Conservation (phyloP, 2,329 filamentous ascomycete genomes). For the Aureobasidium lini region DNA sequence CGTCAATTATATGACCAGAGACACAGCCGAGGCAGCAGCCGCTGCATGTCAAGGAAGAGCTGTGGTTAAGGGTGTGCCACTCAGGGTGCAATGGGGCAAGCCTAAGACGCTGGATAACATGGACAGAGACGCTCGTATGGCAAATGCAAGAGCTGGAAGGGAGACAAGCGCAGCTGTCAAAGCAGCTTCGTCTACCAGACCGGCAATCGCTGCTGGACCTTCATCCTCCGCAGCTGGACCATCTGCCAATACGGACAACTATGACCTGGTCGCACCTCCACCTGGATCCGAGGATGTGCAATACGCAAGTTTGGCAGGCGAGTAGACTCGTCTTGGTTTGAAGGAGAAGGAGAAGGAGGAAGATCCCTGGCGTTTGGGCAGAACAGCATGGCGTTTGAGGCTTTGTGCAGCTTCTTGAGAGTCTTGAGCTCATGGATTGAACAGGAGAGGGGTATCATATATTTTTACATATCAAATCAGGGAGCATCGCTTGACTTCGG, state of each 20-base stretch:
- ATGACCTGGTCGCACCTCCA: conserved; percentile 59
- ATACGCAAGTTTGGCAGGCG: conserved; percentile 79
- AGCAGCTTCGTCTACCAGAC: conserved; percentile 19
- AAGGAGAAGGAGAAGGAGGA: background rate
- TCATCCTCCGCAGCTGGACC: conserved; percentile 33
- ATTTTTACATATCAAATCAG: conserved; percentile 9
- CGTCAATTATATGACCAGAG: conserved; percentile 82
- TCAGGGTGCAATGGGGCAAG: conserved; percentile 86
- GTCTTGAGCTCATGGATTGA: background rate
- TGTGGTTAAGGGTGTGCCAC: conserved; percentile 81
- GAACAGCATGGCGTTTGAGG: conserved; percentile 17
- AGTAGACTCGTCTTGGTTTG: conserved; percentile 43
- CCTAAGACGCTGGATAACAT: conserved; percentile 88
- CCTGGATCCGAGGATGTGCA: conserved; percentile 70
- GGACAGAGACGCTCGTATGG: conserved; percentile 74
- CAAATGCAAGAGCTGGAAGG: conserved; percentile 73
- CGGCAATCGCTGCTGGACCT: conserved; percentile 18
- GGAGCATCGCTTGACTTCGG: conserved; percentile 32
- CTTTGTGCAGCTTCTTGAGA: background rate
- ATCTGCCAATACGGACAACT: conserved; percentile 37
- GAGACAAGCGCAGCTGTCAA: conserved; percentile 34
- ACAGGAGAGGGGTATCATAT: conserved; percentile 13
- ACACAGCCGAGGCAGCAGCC: conserved; percentile 79
- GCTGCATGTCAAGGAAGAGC: conserved; percentile 78
- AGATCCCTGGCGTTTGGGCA: background rate